These are phyloP conservation scores for Talaromyces atroroseus DNA, from an alignment of 2,329 filamentous ascomycete genomes.

Conservation along the genomic window DNA sequence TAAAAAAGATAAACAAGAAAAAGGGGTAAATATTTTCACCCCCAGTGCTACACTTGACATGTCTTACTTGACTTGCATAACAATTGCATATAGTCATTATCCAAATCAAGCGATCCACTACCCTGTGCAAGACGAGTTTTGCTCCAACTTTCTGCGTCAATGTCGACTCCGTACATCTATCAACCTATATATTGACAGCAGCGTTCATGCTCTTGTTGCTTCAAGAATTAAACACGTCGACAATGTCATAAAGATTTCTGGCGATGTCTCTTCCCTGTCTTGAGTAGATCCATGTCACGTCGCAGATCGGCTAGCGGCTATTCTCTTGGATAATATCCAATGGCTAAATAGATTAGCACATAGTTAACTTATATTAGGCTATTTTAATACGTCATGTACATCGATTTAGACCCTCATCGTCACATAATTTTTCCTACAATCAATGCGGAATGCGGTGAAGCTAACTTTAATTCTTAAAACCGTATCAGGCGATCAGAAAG, in stretches of 20 bases:
- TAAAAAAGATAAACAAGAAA: background rate
- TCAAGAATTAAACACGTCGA: constrained; percentile 31
- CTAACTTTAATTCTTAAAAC: constrained; percentile 23
- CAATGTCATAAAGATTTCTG: constrained; percentile 40
- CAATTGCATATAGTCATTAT: background rate
- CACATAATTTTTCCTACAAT: background rate
- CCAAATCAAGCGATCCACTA: background rate
- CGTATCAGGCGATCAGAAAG: background rate
- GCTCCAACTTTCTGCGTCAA: constrained; percentile 30
- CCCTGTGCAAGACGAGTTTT: background rate
- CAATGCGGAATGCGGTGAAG: constrained; percentile 14
- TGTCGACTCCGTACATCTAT: constrained; percentile 31
- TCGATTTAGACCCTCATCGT: background rate
- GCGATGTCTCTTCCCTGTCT: background rate
- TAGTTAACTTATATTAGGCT: background rate
- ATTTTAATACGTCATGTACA: background rate
- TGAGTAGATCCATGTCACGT: background rate
- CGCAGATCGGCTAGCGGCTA: background rate
- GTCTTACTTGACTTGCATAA: constrained; percentile 4
- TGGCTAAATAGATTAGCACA: background rate
- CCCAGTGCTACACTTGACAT: background rate
- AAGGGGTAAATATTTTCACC: background rate
- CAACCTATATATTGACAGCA: constrained; percentile 21
- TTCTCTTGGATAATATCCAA: background rate
- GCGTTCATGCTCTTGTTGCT: constrained; percentile 27